Conservation (phyloP, 1,284 basidiomycete species). For the Stygiomarasmius scandens region DNA sequence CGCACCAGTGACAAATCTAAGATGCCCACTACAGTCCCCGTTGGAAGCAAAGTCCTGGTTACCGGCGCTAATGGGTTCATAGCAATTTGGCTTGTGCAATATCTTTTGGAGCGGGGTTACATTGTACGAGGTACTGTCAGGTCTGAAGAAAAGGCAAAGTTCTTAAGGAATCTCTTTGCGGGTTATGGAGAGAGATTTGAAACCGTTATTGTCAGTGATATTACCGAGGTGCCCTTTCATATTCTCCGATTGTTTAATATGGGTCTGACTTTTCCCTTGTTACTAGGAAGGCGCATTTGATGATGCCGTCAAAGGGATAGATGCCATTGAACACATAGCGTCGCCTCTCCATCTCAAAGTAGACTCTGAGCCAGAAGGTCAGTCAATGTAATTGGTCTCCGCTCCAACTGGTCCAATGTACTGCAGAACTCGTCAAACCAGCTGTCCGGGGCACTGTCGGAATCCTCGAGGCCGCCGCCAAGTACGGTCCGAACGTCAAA, state of each 20-base stretch:
- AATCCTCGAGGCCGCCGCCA: slow-evolving; percentile 39
- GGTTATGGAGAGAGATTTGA: slow-evolving; percentile 44
- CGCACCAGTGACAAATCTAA: too few relatives aligned
- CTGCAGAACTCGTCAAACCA: slow-evolving; percentile 39
- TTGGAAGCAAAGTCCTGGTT: slow-evolving; percentile 37
- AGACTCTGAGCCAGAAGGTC: slow-evolving; percentile 33
- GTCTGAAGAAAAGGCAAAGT: slow-evolving; percentile 37
- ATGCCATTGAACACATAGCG: slow-evolving; percentile 62
- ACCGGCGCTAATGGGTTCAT: slow-evolving; percentile 43
- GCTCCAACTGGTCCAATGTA: not conserved
- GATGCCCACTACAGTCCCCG: slow-evolving; percentile 30
- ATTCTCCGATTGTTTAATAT: not conserved
- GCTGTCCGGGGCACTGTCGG: slow-evolving; percentile 46
- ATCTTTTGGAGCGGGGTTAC: slow-evolving; percentile 44
- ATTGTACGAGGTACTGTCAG: slow-evolving; percentile 44
- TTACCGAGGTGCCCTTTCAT: slow-evolving; percentile 35
- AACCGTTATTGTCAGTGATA: slow-evolving; percentile 48
- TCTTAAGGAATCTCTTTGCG: slow-evolving; percentile 42
- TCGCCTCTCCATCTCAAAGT: slow-evolving; percentile 46
- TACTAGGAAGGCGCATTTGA: slow-evolving; percentile 64
- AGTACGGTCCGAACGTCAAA: slow-evolving; percentile 43
- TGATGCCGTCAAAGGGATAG: slow-evolving; percentile 67
- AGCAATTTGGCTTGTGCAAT: slow-evolving; percentile 37
- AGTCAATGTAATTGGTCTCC: too few relatives aligned
- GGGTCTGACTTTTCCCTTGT: not conserved